A percentile compares a stretch with the other conserved stretches of the same genome.
Evolutionary conservation across 2,329 filamentous ascomycete genomes (phyloP).

Genomic region (Phyllosticta citribraziliensis): DNA sequence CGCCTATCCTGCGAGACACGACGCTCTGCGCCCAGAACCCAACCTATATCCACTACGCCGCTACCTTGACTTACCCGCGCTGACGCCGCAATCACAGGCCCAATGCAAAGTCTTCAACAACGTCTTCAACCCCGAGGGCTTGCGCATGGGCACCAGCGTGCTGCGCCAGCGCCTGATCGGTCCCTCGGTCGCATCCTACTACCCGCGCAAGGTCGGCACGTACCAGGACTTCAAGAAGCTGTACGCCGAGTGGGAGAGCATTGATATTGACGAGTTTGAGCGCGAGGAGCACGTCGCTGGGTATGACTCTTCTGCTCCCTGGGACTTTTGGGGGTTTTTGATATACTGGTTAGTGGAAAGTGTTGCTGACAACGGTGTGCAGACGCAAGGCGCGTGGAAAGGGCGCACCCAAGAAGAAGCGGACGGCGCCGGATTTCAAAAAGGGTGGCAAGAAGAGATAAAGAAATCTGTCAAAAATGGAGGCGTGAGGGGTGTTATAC

Average conservation of each 20-base stretch:
- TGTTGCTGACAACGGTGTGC: not conserved
- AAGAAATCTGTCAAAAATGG: not conserved
- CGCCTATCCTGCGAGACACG: not conserved
- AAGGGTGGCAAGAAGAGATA: constrained; percentile 4
- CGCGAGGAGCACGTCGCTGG: constrained; percentile 60
- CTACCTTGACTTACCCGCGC: not conserved
- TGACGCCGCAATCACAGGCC: constrained; percentile 42
- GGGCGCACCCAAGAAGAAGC: constrained; percentile 59
- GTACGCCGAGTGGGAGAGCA: constrained; percentile 58
- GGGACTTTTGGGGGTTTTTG: not conserved
- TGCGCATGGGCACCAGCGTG: constrained; percentile 84
- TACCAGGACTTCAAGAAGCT: constrained; percentile 63
- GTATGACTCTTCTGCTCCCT: constrained; percentile 17
- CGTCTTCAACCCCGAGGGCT: constrained; percentile 75
- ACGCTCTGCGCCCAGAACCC: not conserved
- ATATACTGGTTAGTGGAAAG: not conserved
- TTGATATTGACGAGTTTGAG: constrained; percentile 69
- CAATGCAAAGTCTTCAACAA: constrained; percentile 89
- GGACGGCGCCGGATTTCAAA: constrained; percentile 4
- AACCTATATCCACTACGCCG: not conserved
- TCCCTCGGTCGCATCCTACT: constrained; percentile 77
- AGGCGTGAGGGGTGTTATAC: not conserved
- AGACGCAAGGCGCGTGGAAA: constrained; percentile 59
- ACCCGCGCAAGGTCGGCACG: constrained; percentile 64
- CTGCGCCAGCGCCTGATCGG: constrained; percentile 80